phyloP scores from a whole-genome alignment of 2,329 filamentous ascomycete species.

The Capronia coronata region DNA sequence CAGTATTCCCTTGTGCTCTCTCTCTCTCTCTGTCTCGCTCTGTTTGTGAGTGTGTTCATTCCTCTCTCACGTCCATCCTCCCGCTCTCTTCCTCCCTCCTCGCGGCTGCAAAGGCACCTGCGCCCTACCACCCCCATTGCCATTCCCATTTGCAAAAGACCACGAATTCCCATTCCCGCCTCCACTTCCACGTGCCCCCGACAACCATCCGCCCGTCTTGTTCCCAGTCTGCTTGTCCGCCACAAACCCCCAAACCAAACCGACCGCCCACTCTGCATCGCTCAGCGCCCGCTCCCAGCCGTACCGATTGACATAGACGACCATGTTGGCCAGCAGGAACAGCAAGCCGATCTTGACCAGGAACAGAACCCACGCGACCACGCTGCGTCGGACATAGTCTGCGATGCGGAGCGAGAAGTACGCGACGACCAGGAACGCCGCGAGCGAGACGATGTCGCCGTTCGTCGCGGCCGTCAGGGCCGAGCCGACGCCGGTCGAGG shows the following conservation, averaged over 20 bases:
- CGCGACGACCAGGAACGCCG: constrained; percentile 20
- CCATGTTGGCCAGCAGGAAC: constrained; percentile 17
- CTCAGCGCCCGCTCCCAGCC: constrained; percentile 20
- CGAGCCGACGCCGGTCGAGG: constrained; percentile 31
- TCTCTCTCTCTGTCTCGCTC: too few relatives aligned
- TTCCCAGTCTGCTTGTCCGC: constrained; percentile 13
- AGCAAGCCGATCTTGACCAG: constrained; percentile 23
- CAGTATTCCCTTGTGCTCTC: too few relatives aligned
- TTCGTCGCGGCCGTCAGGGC: constrained; percentile 25
- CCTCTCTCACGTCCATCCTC: constrained; percentile 15
- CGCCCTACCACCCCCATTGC: constrained; percentile 14
- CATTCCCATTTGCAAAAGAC: too few relatives aligned
- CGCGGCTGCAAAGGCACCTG: constrained; percentile 13
- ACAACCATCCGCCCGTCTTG: constrained; percentile 6
- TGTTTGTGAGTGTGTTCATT: too few relatives aligned
- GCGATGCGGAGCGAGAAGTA: constrained; percentile 25
- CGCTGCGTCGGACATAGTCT: constrained; percentile 25
- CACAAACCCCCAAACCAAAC: constrained; percentile 20
- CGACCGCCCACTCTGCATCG: constrained; percentile 22
- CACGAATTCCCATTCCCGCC: too few relatives aligned
- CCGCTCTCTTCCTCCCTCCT: constrained; percentile 6
- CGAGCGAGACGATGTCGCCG: constrained; percentile 23
- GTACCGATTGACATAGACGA: constrained; percentile 23
- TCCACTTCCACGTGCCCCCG: too few relatives aligned
- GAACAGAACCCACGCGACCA: constrained; percentile 26